Conservation (phyloP, 1,139 yeast genomes). For the Wickerhamomyces sp. region DNA sequence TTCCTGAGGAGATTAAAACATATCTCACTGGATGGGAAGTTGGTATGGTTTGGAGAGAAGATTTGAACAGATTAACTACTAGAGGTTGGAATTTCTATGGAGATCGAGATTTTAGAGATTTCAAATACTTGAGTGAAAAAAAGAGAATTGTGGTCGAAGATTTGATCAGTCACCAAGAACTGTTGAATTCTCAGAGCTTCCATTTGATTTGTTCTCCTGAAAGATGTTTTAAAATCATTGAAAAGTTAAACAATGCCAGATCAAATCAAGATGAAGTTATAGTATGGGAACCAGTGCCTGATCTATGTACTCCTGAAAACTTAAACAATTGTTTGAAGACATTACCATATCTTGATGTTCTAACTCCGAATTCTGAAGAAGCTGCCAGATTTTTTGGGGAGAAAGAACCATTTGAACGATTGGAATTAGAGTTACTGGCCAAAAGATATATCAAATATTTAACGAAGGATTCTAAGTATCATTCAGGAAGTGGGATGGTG, state of each 20-base stretch:
- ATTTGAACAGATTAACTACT: constrained; percentile 57
- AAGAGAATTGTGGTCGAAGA: constrained; percentile 61
- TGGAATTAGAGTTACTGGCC: constrained; percentile 42
- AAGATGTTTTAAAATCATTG: constrained; percentile 47
- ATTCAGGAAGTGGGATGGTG: constrained; percentile 43
- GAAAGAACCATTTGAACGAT: constrained; percentile 36
- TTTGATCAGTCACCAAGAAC: constrained; percentile 35
- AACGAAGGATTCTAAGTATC: constrained; percentile 26
- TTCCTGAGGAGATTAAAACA: constrained; percentile 48
- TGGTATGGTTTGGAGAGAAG: constrained; percentile 51
- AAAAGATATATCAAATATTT: constrained; percentile 36
- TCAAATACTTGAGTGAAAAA: constrained; percentile 58
- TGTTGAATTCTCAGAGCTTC: constrained; percentile 42
- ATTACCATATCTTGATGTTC: constrained; percentile 47
- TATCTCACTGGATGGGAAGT: constrained; percentile 59
- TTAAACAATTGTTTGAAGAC: constrained; percentile 37
- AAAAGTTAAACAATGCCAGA: constrained; percentile 25
- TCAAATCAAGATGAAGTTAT: constrained; percentile 32
- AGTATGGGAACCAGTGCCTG: constrained; percentile 89
- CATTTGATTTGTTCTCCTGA: constrained; percentile 77
- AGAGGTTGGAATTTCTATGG: constrained; percentile 78
- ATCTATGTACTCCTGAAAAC: constrained; percentile 54
- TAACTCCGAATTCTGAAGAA: constrained; percentile 85
- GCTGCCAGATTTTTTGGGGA: constrained; percentile 56
- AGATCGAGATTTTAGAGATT: constrained; percentile 53